These are phyloP conservation scores for Pestalotiopsis sp. DNA, from an alignment of 2,329 filamentous ascomycete species.

Conservation along the genomic window DNA sequence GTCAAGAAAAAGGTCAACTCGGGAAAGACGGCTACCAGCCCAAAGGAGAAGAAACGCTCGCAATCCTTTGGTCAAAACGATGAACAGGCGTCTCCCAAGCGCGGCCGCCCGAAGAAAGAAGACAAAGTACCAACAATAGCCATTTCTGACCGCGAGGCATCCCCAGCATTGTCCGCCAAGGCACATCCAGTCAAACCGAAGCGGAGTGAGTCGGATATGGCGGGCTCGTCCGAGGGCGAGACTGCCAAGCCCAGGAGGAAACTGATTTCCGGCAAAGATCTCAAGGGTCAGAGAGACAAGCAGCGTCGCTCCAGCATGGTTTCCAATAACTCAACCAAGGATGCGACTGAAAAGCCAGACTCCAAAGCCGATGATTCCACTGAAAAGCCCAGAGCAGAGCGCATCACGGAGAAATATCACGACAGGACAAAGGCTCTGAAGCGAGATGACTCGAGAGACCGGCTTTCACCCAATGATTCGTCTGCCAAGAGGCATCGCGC, in stretches of 20 bases:
- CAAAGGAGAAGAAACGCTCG: constrained; percentile 52
- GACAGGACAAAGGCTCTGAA: constrained; percentile 64
- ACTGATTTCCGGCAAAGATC: constrained; percentile 64
- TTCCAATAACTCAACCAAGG: constrained; percentile 58
- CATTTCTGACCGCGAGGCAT: constrained; percentile 55
- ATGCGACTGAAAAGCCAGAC: constrained; percentile 56
- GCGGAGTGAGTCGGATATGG: constrained; percentile 57
- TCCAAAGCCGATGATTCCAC: constrained; percentile 47
- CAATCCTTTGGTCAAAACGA: constrained; percentile 48
- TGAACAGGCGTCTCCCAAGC: constrained; percentile 50
- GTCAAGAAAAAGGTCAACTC: constrained; percentile 43
- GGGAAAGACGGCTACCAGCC: constrained; percentile 41
- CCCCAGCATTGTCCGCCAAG: constrained; percentile 49
- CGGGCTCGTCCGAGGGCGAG: constrained; percentile 59
- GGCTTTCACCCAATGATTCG: constrained; percentile 51
- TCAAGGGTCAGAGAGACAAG: constrained; percentile 61
- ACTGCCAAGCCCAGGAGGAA: constrained; percentile 63
- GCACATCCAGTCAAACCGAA: constrained; percentile 48
- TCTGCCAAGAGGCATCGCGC: constrained; percentile 60
- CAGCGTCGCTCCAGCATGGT: constrained; percentile 61
- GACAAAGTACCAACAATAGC: constrained; percentile 49
- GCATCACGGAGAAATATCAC: constrained; percentile 56
- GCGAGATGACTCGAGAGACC: constrained; percentile 62
- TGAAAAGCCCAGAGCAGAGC: constrained; percentile 49
- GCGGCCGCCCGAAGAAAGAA: constrained; percentile 59